Evolutionary conservation across 2,329 filamentous ascomycete genomes (phyloP), one percentile per base, ranked within the genome.

Genomic region (Corinectria fuckeliana): DNA sequence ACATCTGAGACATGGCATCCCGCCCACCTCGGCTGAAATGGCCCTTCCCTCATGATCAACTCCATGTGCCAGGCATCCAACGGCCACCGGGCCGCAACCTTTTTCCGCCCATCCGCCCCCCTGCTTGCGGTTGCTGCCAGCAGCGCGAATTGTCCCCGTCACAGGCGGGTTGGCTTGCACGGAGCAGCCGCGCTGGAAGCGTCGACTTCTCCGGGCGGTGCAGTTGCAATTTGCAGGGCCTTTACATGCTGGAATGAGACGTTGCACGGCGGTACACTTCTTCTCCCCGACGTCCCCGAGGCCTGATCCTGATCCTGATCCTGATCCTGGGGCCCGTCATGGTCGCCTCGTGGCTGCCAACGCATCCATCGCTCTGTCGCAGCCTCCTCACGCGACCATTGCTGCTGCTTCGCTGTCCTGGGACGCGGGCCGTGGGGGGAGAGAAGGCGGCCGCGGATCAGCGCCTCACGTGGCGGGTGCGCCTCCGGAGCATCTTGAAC

Each of bases 51-150:
- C 49, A 53, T 53, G 49, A 52, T 52, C 56, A 48, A 36, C 26
- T 41, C 49, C 56, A 52, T 58, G 49, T 58, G 56, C 38, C 56
- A 58, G 49, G 41, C 45, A 49, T 49, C 41, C 48, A 48, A 41
- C 55, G 55, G 55, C 26, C 36, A 8, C 23, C 56, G 56, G 56
- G 25, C 56, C 56, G 56, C 34, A 26, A 28, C 26, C 25, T 18
- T 36, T 18, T 42, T 16, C 45, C 49, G 49, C 36, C n/a, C 4
- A 34, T 7, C 30, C 30, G 14, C 32, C 32, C 32, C 32, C 14
- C 54, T 34, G 47, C 34, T 26, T 52, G 55, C 49, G 23, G n/a
- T 23, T 23, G 25, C 6, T 18, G 41, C n/a, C n/a, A n/a, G n/a
- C n/a, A n/a, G n/a, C n/a, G n/a, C n/a, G n/a, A n/a, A n/a, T n/a